Conservation (phyloP, 2,329 filamentous ascomycete genomes). For the Botrytis fragariae region DNA sequence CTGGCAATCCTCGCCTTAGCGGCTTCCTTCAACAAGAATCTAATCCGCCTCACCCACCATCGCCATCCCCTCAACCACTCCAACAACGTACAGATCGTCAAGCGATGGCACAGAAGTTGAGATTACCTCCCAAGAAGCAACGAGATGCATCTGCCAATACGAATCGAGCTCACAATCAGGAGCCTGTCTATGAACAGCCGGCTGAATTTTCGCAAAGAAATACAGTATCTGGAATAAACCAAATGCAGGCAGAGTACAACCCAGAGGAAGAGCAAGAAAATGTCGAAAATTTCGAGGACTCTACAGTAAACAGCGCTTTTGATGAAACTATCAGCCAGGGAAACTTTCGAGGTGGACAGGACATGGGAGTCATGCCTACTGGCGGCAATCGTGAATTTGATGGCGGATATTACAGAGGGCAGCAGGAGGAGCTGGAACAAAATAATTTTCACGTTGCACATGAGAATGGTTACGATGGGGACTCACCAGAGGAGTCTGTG, state of each 20-base stretch:
- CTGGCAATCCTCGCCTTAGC: not conserved
- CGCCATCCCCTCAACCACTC: conserved; percentile 3
- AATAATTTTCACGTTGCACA: not conserved
- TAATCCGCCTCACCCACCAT: not conserved
- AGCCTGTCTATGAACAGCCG: conserved; percentile 1
- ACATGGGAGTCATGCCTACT: not conserved
- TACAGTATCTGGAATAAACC: not conserved
- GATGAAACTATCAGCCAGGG: conserved; percentile 15
- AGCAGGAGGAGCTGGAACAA: not conserved
- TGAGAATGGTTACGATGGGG: not conserved
- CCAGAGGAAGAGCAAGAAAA: conserved; percentile 1
- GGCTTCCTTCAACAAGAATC: not conserved
- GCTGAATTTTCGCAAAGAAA: not conserved
- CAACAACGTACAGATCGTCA: conserved; percentile 1
- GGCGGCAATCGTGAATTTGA: not conserved
- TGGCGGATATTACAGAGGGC: not conserved
- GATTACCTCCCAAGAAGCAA: conserved; percentile 4
- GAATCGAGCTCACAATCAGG: not conserved
- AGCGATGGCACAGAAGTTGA: not conserved
- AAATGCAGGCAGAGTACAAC: not conserved
- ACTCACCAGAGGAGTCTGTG: not conserved
- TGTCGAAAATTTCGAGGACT: not conserved
- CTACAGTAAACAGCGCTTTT: conserved; percentile 9
- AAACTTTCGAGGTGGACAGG: not conserved
- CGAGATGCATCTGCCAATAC: not conserved